Conservation (phyloP, 495 filamentous ascomycete species). For the Achaetomiella virescens region DNA sequence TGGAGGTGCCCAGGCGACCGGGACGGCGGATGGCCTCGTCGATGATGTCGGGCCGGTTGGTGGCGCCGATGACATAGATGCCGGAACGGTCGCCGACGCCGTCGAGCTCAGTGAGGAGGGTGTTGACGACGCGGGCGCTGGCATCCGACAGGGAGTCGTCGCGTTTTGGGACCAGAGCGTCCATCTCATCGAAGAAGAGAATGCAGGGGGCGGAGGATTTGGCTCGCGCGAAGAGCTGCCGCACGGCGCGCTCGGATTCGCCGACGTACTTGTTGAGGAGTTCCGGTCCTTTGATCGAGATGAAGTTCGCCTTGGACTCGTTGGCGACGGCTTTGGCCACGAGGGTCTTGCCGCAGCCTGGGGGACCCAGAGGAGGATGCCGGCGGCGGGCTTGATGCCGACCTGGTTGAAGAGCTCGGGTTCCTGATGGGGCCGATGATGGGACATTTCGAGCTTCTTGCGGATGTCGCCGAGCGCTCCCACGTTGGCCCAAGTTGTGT, state of each 20-base stretch:
- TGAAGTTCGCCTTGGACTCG: conserved; percentile 94
- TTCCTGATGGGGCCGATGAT: conserved; percentile 87
- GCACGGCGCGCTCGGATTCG: conserved; percentile 86
- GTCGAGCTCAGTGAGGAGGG: conserved; percentile 92
- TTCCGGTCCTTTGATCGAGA: conserved; percentile 93
- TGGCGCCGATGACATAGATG: conserved; percentile 92
- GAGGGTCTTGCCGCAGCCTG: conserved; percentile 94
- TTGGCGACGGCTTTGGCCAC: conserved; percentile 95
- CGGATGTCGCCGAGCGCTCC: conserved; percentile 77
- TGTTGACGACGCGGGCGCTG: conserved; percentile 87
- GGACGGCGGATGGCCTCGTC: conserved; percentile 93
- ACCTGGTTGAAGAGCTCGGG: conserved; percentile 74
- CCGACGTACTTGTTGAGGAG: conserved; percentile 94
- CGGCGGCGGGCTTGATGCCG: conserved; percentile 82
- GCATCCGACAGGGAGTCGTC: conserved; percentile 77
- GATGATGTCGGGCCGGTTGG: conserved; percentile 93
- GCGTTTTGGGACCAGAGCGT: conserved; percentile 81
- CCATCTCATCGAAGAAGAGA: conserved; percentile 96
- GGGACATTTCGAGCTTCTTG: conserved; percentile 72
- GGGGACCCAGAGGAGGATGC: conserved; percentile 93
- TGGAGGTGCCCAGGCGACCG: conserved; percentile 77
- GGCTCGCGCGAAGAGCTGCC: conserved; percentile 87
- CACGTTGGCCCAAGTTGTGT: conserved; percentile 91
- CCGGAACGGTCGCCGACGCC: conserved; percentile 74
- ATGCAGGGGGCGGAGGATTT: conserved; percentile 84